Evolutionary conservation across 495 filamentous ascomycete species (phyloP).

Genomic region (Aspergillus bertholletiae): DNA sequence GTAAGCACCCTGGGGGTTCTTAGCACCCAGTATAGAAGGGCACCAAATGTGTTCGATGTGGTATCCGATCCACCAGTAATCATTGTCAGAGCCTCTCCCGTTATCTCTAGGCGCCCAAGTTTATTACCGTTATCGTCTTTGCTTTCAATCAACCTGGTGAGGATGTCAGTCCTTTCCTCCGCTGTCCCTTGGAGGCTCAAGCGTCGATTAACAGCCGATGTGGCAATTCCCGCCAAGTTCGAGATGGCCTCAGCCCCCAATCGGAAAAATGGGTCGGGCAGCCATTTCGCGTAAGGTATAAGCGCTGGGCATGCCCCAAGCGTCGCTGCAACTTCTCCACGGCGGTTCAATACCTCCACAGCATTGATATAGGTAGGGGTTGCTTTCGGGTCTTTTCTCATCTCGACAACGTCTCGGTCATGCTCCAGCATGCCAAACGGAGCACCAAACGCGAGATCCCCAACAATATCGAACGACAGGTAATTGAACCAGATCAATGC

Average conservation of each 20-base stretch:
- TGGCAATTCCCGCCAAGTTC: conserved; percentile 60
- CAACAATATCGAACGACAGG: conserved; percentile 90
- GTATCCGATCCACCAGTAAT: conserved; percentile 89
- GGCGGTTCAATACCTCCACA: conserved; percentile 53
- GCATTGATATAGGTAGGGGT: conserved; percentile 48
- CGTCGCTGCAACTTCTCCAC: conserved; percentile 52
- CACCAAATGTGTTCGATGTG: conserved; percentile 85
- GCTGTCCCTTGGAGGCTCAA: conserved; percentile 59
- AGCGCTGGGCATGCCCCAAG: conserved; percentile 44
- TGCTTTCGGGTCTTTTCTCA: conserved; percentile 44
- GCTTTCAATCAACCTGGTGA: conserved; percentile 84
- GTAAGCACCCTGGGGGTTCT: conserved; percentile 66
- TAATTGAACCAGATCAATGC: conserved; percentile 93
- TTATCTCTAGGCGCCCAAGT: conserved; percentile 74
- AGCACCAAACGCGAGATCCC: conserved; percentile 53
- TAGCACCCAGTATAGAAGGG: conserved; percentile 73
- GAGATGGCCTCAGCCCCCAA: conserved; percentile 47
- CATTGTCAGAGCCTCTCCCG: conserved; percentile 85
- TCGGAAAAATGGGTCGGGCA: conserved; percentile 51
- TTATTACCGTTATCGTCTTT: conserved; percentile 73
- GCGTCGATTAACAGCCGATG: conserved; percentile 72
- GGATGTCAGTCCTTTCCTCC: conserved; percentile 68
- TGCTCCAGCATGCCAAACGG: conserved; percentile 54
- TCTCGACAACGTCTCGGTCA: conserved; percentile 57
- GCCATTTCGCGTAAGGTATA: conserved; percentile 48